Percentiles rank a stretch among this genome's conserved stretches.
Evolutionary conservation across 257 asterid genomes (phyloP).

Genomic region (Mentha longifolia): DNA sequence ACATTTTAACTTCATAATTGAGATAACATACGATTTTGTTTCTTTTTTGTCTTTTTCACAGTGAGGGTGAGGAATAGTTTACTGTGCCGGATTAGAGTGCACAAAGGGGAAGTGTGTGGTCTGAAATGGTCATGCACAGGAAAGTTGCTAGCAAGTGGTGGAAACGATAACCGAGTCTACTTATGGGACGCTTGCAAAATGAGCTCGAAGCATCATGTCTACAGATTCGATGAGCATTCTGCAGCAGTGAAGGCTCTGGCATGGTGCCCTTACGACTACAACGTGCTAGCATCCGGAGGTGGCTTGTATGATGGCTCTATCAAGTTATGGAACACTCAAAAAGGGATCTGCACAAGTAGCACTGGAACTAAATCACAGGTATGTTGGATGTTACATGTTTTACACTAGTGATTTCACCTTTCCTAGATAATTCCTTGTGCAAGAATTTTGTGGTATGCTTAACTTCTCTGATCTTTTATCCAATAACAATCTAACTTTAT

Average conservation of each 20-base stretch:
- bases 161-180: conserved; percentile 60
- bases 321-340: conserved; percentile 71
- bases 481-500: too few species aligned
- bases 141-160: conserved; percentile 69
- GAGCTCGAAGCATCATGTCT: conserved; percentile 49
- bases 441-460: too few species aligned
- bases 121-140: conserved; percentile 77
- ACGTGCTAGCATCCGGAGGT: conserved; percentile 83
- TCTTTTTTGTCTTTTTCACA: conserved; percentile 26
- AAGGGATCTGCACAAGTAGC: conserved; percentile 62
- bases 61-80: conserved; percentile 67
- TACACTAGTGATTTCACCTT: background rate
- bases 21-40: background rate
- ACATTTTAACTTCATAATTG: background rate
- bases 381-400: background rate
- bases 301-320: conserved; percentile 60
- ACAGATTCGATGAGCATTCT: conserved; percentile 49
- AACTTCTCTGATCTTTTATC: too few species aligned
- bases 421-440: background rate
- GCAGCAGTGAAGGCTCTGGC: conserved; percentile 90
- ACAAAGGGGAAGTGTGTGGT: conserved; percentile 60
- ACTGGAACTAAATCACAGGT: conserved; percentile 67
- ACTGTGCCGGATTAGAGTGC: conserved; percentile 43
- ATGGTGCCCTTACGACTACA: conserved; percentile 73
- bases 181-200: conserved; percentile 69